Conservation (phyloP, 257 asterid genomes). For the Fraxinus quadrangulata region DNA sequence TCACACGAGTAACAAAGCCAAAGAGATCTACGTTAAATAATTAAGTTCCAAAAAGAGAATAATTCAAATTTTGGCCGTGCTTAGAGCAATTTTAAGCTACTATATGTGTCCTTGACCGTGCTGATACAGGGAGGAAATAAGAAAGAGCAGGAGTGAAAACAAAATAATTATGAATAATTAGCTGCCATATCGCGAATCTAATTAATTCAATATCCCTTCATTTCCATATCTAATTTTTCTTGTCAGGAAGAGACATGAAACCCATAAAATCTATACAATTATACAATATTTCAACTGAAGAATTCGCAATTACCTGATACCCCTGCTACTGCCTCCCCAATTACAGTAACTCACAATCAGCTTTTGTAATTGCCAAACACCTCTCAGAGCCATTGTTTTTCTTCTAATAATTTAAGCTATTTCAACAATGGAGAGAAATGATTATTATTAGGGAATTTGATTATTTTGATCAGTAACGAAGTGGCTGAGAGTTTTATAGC, state of each 20-base stretch:
- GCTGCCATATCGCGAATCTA: background rate
- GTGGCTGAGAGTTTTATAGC: background rate
- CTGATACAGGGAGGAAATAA: background rate
- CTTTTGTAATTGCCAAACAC: slow-evolving; percentile 87
- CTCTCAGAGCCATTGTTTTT: slow-evolving; percentile 61
- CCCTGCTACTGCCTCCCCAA: slow-evolving; percentile 92
- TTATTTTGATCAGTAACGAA: background rate
- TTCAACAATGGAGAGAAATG: too few species aligned
- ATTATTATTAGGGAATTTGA: background rate
- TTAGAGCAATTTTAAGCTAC: background rate
- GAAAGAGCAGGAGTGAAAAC: background rate
- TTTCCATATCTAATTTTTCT: background rate
- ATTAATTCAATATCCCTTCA: too few species aligned
- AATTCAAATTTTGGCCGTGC: background rate
- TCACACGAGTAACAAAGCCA: background rate
- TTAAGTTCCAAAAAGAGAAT: background rate
- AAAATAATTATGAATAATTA: background rate
- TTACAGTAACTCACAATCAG: slow-evolving; percentile 71
- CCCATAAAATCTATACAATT: too few species aligned
- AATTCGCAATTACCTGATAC: slow-evolving; percentile 57
- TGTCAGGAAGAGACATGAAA: background rate
- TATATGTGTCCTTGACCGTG: background rate
- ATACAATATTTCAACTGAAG: background rate
- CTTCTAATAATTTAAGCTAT: background rate
- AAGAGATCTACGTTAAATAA: background rate